Evolutionary conservation across 306 rosid species (phyloP), one percentile per base, ranked within the genome.

Genomic region (Abrus precatorius): DNA sequence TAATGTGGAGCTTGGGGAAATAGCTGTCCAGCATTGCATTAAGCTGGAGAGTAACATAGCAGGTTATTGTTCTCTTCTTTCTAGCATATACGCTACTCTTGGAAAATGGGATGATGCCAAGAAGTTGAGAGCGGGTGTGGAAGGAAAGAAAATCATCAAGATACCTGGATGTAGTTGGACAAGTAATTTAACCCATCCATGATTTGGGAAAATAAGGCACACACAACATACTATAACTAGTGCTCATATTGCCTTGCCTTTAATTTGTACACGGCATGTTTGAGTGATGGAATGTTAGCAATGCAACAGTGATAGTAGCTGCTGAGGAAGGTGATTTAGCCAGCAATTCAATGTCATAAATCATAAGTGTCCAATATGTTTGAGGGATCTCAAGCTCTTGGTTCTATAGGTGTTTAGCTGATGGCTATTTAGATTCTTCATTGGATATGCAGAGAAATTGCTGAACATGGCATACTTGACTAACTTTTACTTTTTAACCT

Each of bases 161-260:
- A 77, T 63, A 55, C 91, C 93, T 40, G 90, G 91, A 53, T 85
- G 88, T 84, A 91, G 97, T 86, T 91, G 97, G 93, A 85, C 83
- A 69, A 56, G 30, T 56, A 54, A 54, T 14, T 74, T 73, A 59
- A 75, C 65, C 72, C 44, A 20, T 41, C 43, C 79, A 36, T 73
- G 56, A 70, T 36, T 56, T 55, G 52, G 50, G 56, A 77, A 78
- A 63, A 20, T 49, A 13, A 62, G 68, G 63, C 70, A 20, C 67
- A 30, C n/a, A 11, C n/a, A 2, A 5, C 49, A 36, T 38, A 13
- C 60, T 53, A 41, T 34, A 63, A 74, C 70, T 47, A 38, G 55
- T 14, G 28, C 60, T 48, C 66, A 38, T 56, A 38, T 7, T 43
- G 74, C 63, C 32, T 81, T 67, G 45, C 40, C n/a, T 41, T 59